Percentiles rank a stretch among this genome's conserved stretches.
Evolutionary conservation across 768 basidiomycete genomes (phyloP).

Genomic region (Dendrothele bispora): DNA sequence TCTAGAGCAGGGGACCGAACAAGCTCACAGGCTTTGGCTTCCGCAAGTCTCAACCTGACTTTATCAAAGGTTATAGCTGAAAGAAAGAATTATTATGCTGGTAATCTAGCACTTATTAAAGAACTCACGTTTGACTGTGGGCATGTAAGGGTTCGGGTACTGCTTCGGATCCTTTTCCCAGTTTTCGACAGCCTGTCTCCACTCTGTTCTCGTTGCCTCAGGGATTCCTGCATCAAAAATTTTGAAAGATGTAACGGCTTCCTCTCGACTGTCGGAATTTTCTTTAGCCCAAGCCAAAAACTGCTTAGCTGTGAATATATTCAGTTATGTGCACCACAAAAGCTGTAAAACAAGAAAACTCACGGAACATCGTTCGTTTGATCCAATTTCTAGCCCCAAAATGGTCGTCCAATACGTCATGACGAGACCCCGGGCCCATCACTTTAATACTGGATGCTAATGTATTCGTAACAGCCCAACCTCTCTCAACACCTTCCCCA

Average conservation of each 20-base stretch:
- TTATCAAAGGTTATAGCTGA: not conserved
- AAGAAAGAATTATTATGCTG: not conserved
- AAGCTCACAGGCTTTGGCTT: no score
- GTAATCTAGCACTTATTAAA: not conserved
- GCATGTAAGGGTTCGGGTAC: not conserved
- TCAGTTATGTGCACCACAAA: no score
- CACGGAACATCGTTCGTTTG: slow-evolving; percentile 26
- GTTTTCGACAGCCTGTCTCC: no score
- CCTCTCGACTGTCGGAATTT: no score
- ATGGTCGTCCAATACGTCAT: slow-evolving; percentile 31
- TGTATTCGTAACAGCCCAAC: slow-evolving; percentile 27
- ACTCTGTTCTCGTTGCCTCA: no score
- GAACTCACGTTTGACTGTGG: not conserved
- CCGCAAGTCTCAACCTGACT: not conserved
- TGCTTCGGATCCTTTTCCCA: no score
- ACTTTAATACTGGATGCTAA: slow-evolving; percentile 25
- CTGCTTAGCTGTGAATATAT: no score
- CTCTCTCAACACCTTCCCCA: slow-evolving; percentile 32
- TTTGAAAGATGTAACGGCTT: no score
- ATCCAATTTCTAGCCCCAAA: slow-evolving; percentile 27
- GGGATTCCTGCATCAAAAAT: no score
- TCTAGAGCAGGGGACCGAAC: no score
- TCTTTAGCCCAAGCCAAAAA: no score
- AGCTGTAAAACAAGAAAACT: no score
- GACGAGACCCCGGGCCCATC: slow-evolving; percentile 28